Base-by-base conservation (phyloP, 2,329 filamentous ascomycete species). In the Sporothrix globosa region DNA sequence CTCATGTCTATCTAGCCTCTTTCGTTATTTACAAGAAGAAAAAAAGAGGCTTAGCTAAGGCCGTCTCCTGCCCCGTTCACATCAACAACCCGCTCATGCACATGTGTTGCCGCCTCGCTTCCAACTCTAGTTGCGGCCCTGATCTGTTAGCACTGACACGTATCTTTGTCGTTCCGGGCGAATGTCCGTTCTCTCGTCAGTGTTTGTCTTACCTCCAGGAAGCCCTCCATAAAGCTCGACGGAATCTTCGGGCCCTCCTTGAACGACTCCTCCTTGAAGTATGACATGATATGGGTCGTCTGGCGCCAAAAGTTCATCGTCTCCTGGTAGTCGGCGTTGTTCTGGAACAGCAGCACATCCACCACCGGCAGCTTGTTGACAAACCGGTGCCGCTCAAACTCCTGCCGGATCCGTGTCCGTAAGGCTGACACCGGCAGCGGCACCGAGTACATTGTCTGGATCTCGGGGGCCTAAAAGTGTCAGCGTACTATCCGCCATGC, bases 271-370 rank as follows among this genome's bases (percentile, higher is more conserved):
- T 90, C 87, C 79, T 94, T 90, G 87, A 98, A 99, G 83, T 97
- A 99, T 77, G 96, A 93, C 87, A 99, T 93, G 76, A 99, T 87
- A 81, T 99, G 96, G 74, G 92, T 92, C 73, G 94, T 86, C 83
- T 99, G 96, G 83, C 97, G 97, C 96, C 96, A 99, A 86, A 92
- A 99, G 84, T 99, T 99, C 86, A 99, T 89, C 69, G 92, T 99
- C 86, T 99, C 96, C 91, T 99, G 96, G 80, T 91, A 98, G 81
- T 99, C 96, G 75, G 91, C 88, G 79, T 97, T 90, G 79, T 92
- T 97, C 83, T 97, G 92, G 82, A 92, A 91, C 58, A 99, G 82
- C 71, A 99, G 84, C 69, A 97, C 91, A 78, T 99, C 96, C 68
- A 97, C 91, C 41, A 95, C 92, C 67, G 87, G 87, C 69, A 98